Conservation (phyloP, 2,329 filamentous ascomycete genomes). For the Rhynchosporium agropyri region DNA sequence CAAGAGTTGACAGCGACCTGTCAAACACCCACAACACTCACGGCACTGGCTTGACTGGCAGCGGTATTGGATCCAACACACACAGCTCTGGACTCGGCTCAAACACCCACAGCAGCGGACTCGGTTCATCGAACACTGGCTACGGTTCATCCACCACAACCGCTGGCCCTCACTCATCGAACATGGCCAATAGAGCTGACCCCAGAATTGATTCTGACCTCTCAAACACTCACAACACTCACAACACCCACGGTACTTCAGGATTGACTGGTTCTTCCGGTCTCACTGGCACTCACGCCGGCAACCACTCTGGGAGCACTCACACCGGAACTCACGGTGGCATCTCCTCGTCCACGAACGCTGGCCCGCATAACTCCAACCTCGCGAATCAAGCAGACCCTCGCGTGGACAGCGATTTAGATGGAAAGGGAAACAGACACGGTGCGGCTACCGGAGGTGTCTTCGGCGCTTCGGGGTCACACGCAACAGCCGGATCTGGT, state of each 20-base stretch:
- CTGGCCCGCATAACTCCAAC: slow-evolving; percentile 43
- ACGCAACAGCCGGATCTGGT: slow-evolving; percentile 40
- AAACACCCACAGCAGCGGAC: slow-evolving; percentile 1
- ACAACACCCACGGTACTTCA: slow-evolving; percentile 6
- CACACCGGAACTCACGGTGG: slow-evolving; percentile 32
- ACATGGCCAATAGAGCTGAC: slow-evolving; percentile 47
- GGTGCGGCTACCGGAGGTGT: slow-evolving; percentile 34
- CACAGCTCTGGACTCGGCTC: slow-evolving; percentile 11
- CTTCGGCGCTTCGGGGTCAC: slow-evolving; percentile 40
- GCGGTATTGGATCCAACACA: slow-evolving; percentile 10
- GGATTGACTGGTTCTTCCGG: slow-evolving; percentile 11
- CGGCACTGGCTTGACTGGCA: slow-evolving; percentile 23
- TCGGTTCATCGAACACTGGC: neutral
- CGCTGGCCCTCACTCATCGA: slow-evolving; percentile 31
- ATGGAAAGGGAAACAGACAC: slow-evolving; percentile 46
- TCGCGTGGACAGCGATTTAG: slow-evolving; percentile 47
- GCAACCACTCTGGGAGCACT: slow-evolving; percentile 8
- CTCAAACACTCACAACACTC: neutral
- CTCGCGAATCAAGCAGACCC: slow-evolving; percentile 47
- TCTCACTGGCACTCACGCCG: slow-evolving; percentile 12
- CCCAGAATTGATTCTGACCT: slow-evolving; percentile 22
- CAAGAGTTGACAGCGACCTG: slow-evolving; percentile 25
- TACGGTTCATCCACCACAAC: slow-evolving; percentile 18
- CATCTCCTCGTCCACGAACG: slow-evolving; percentile 40
- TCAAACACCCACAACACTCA: slow-evolving; percentile 17